These are phyloP conservation scores for Wickerhamiella bombiphila DNA, from an alignment of 805 yeast genomes.

Conservation along the genomic window DNA sequence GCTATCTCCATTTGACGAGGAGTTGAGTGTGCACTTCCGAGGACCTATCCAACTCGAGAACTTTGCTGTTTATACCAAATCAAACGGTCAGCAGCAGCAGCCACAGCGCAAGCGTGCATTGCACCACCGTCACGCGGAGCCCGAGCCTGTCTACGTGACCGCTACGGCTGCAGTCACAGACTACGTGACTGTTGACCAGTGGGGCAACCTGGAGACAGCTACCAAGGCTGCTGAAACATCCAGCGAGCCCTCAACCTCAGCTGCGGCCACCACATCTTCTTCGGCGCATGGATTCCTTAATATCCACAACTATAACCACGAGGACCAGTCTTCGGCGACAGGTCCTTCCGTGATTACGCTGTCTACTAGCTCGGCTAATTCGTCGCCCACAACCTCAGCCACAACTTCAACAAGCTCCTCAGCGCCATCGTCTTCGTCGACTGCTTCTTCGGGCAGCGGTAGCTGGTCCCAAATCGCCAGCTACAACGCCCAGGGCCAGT, in stretches of 20 bases:
- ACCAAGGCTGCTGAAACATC: constrained; percentile 17
- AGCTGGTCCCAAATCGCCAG: constrained; percentile 69
- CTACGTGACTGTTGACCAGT: constrained; percentile 20
- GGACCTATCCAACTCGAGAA: constrained; percentile 71
- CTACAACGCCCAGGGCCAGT: constrained; percentile 50
- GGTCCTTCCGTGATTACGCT: constrained; percentile 18
- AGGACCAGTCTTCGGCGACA: constrained; percentile 16
- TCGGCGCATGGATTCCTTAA: constrained; percentile 4
- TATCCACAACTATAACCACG: constrained; percentile 18
- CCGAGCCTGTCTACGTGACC: constrained; percentile 51
- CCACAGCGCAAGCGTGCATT: constrained; percentile 35
- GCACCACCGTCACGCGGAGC: constrained; percentile 34
- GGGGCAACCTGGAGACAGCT: constrained; percentile 18
- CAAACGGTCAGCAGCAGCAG: constrained; percentile 33
- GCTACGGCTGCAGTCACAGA: constrained; percentile 58
- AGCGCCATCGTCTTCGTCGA: constrained; percentile 21
- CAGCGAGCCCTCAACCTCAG: constrained; percentile 3
- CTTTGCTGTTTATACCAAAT: constrained; percentile 74
- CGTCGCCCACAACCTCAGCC: constrained; percentile 19
- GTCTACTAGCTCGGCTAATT: constrained; percentile 19
- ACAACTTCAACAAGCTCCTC: constrained; percentile 14
- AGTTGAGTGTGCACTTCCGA: constrained; percentile 76
- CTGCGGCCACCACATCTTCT: constrained; percentile 12
- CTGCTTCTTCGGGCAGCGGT: constrained; percentile 23
- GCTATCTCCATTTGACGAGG: constrained; percentile 72